Evolutionary conservation across 2,329 filamentous ascomycete species (phyloP), one percentile per base, ranked within the genome.

Genomic region (Stromatinia cepivora): DNA sequence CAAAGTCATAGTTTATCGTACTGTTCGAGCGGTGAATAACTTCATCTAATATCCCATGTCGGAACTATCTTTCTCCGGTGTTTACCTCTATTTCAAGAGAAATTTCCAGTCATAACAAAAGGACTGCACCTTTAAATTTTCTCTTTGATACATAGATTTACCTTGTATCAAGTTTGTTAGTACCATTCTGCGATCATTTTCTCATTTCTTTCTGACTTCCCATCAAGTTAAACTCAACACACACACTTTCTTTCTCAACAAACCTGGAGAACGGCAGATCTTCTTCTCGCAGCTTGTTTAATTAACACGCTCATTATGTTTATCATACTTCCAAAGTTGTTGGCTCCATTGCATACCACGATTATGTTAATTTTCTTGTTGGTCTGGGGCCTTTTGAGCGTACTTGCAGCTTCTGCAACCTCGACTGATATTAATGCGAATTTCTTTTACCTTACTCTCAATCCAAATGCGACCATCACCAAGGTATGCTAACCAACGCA

Each of bases 371-470:
- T 22, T 22, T 52, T 52, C 31, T 22, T 64, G 4, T 52, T 64
- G 15, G 1, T 52, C 34, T 64, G 34, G 46, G 45, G 46, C 11
- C 31, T 64, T 25, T 42, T 52, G 34, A 52, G 46, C 5, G 31
- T 34, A 52, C 15, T 64, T 22, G 46, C 13, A 28, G 53, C 53
- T 57, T 31, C 64, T n/a, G 28, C n/a, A 58, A 28, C 28, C 25
- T 20, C 42, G 3, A 20, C 3, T 34, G 56, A 52, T n/a, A 52
- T 67, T 8, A 52, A 62, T 11, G 56, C 46, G 4, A 67, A 34
- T 25, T 67, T 62, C 20, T 67, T 45, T 34, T 67, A 67, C n/a
- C n/a, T 62, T 22, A n/a, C 56, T 39, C 17, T 67, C 6, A 25
- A 67, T 53, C 10, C 56, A 39, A 34, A 62, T 11, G 31, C 66